Evolutionary conservation across 2,329 filamentous ascomycete species (phyloP), one percentile per base, ranked within the genome.

Genomic region (Verticillium nonalfalfae): DNA sequence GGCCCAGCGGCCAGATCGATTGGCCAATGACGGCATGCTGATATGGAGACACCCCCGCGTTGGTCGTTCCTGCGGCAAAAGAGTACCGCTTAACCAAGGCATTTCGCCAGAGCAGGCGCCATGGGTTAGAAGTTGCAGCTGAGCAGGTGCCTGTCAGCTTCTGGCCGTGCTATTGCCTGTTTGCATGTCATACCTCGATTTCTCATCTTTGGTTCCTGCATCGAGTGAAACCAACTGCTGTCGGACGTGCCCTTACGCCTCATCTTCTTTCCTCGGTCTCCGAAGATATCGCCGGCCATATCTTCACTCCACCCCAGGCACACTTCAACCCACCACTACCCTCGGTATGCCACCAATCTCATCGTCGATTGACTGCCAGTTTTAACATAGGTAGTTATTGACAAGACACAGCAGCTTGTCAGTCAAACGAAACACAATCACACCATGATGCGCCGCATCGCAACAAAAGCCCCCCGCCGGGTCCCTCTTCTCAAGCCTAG

Each of bases 401-500:
- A 50, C 26, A 31, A 56, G 13, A 21, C 3, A 18, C 6, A 5
- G 11, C 11, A 34, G 26, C 26, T 34, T n/a, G 13, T 56, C 14
- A 34, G 11, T 9, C 26, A 26, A 10, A 26, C 15, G n/a, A 26
- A 26, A 3, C 26, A 26, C 26, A 26, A 26, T 26, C 40, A 45
- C 60, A 67, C 58, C 14, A 75, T 72, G 72, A 68, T 76, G 68
- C 74, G 72, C 61, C 70, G 71, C 65, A 64, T 73, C 62, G 71
- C 70, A 50, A 60, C 70, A n/a, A 63, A 68, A 63, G 68, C 72
- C 60, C 67, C 72, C 40, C 68, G 68, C 66, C 71, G 73, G 63
- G 60, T 64, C 56, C 60, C 68, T 38, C 64, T 69, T 56, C 59
- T 56, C 57, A 62, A 66, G 21, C 61, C 68, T 10, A 62, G 65